Evolutionary conservation across 73 alveolate genomes (phyloP).

Genomic region (Tetrahymena borealis): DNA sequence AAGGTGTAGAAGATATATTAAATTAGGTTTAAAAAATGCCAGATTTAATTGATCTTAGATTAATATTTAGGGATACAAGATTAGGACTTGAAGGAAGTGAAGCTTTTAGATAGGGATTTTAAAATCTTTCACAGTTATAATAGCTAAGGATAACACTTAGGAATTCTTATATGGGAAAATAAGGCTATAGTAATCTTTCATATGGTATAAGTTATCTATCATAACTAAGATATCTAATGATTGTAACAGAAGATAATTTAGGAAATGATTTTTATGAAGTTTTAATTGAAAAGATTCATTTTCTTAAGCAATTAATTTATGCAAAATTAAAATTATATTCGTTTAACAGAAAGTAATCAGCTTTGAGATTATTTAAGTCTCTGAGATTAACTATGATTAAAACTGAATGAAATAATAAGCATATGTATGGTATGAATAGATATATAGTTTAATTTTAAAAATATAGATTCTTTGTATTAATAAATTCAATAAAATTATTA

Average conservation of each 20-base stretch:
- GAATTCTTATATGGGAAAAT: background rate
- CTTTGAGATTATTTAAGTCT: background rate
- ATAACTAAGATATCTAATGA: background rate
- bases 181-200: background rate
- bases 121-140: background rate
- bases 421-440: no score
- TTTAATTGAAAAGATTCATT: background rate
- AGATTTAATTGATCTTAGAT: background rate
- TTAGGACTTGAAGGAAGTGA: background rate
- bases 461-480: no score
- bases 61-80: background rate
- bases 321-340: background rate
- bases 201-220: background rate
- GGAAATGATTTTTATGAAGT: background rate
- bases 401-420: no score
- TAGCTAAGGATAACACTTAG: background rate
- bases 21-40: background rate
- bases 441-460: no score
- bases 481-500: no score
- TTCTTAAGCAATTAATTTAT: background rate
- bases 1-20: background rate
- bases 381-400: background rate
- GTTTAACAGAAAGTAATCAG: background rate
- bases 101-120: background rate
- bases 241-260: background rate